These are phyloP conservation scores for Rhizopogon sp. DNA, from an alignment of 768 basidiomycete genomes.

Conservation along the genomic window DNA sequence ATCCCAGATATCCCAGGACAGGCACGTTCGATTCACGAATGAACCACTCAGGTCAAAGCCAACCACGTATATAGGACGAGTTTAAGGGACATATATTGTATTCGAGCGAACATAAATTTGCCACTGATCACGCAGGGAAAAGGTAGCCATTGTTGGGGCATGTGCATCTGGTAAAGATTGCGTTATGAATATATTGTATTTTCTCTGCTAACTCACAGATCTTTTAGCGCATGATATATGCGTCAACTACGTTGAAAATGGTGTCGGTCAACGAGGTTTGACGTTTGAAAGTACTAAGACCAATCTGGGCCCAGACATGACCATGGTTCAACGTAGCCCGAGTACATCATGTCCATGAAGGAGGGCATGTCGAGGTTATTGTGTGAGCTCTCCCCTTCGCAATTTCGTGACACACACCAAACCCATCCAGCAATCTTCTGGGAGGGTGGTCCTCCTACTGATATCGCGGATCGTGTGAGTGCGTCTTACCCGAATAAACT, in stretches of 20 bases:
- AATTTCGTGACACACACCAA: conserved; percentile 2
- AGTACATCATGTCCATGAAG: conserved; percentile 49
- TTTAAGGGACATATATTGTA: conserved; percentile 65
- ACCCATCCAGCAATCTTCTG: conserved; percentile 24
- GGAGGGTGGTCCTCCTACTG: conserved; percentile 41
- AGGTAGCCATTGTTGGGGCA: conserved; percentile 64
- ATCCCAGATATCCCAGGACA: conserved; percentile 41
- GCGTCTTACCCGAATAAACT: conserved; percentile 38
- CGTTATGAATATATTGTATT: background rate
- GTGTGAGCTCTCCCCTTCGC: conserved; percentile 11
- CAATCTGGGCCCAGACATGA: conserved; percentile 28
- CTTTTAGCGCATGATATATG: conserved; percentile 44
- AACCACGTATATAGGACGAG: conserved; percentile 31
- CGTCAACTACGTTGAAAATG: conserved; percentile 39
- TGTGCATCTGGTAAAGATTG: conserved; percentile 46
- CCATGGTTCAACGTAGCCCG: conserved; percentile 46
- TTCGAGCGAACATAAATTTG: conserved; percentile 48
- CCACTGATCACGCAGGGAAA: conserved; percentile 60
- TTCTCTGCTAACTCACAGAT: conserved; percentile 6
- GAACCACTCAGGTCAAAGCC: background rate
- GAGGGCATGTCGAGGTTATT: conserved; percentile 30
- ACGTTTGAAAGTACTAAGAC: background rate
- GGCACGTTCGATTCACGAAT: conserved; percentile 21
- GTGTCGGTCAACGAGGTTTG: conserved; percentile 31
- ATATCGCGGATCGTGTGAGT: conserved; percentile 48